Conservation (phyloP, 345 rosid genomes). For the Ceriops tagal region DNA sequence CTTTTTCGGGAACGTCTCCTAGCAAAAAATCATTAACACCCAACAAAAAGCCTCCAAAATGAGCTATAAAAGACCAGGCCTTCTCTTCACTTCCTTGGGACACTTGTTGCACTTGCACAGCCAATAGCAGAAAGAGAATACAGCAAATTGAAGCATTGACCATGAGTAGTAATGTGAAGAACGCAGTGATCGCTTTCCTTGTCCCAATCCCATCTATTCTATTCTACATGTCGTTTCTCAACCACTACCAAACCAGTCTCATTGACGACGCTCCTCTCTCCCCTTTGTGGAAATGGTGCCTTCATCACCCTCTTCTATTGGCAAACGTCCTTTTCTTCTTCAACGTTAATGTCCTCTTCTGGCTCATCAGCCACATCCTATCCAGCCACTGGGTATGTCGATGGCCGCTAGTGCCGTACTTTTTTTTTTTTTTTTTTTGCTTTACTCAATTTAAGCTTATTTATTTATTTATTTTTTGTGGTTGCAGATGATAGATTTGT, state of each 20-base stretch:
- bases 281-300: slow-evolving; percentile 65
- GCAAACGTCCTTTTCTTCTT: slow-evolving; percentile 83
- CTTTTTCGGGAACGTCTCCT: too few relatives aligned
- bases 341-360: slow-evolving; percentile 88
- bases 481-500: slow-evolving; percentile 83
- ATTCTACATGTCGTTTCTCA: slow-evolving; percentile 61
- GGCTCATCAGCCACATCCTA: slow-evolving; percentile 69
- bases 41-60: too few relatives aligned
- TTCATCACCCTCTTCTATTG: slow-evolving; percentile 66
- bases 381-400: slow-evolving; percentile 79
- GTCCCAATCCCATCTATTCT: slow-evolving; percentile 75
- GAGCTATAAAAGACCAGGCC: slow-evolving; percentile 2
- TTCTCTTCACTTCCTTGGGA: background rate
- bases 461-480: background rate
- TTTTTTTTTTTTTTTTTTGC: slow-evolving; percentile 1
- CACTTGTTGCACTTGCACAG: too few relatives aligned
- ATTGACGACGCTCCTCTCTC: slow-evolving; percentile 15
- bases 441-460: background rate
- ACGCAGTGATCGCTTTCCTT: slow-evolving; percentile 58
- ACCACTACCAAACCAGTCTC: slow-evolving; percentile 20
- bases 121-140: background rate
- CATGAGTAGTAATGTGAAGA: slow-evolving; percentile 52
- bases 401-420: background rate
- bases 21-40: too few relatives aligned
- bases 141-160: background rate